Evolutionary conservation across 148 eudicot genomes (phyloP).

Genomic region (Amaranthus palmeri): DNA sequence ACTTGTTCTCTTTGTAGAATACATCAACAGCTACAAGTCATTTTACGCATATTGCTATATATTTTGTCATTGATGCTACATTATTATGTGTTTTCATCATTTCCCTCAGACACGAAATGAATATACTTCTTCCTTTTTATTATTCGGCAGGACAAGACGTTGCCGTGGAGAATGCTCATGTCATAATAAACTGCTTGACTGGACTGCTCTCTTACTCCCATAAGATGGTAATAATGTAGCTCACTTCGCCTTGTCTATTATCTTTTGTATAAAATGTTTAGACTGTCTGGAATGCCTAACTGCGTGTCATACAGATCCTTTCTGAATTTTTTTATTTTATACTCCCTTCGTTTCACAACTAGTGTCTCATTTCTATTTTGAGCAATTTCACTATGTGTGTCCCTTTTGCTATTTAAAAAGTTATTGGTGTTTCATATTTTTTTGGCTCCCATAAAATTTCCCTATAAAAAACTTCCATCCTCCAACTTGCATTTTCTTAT

Average conservation of each 20-base stretch:
- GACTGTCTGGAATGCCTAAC: background rate
- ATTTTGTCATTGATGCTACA: background rate
- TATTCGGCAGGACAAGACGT: constrained; percentile 63
- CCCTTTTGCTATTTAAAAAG: too few relatives aligned
- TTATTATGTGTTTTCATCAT: background rate
- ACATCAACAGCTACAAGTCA: background rate
- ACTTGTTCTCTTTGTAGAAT: background rate
- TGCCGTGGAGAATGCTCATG: constrained; percentile 53
- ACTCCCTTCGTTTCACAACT: too few relatives aligned
- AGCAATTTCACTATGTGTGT: too few relatives aligned
- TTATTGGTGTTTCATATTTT: too few relatives aligned
- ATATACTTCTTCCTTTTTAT: background rate
- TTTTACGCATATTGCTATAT: background rate
- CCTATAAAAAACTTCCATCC: too few relatives aligned
- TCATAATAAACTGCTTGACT: constrained; percentile 46
- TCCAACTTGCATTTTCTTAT: too few relatives aligned
- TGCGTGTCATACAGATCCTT: background rate
- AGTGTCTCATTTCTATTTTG: too few relatives aligned
- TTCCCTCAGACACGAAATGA: background rate
- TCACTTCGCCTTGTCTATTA: background rate
- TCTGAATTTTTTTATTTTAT: background rate
- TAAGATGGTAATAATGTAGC: constrained; percentile 56
- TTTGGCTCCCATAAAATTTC: too few relatives aligned
- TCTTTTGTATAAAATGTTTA: background rate
- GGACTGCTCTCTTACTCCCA: constrained; percentile 64